Conservation (phyloP, 2,329 filamentous ascomycete species). For the Botryotinia calthae region DNA sequence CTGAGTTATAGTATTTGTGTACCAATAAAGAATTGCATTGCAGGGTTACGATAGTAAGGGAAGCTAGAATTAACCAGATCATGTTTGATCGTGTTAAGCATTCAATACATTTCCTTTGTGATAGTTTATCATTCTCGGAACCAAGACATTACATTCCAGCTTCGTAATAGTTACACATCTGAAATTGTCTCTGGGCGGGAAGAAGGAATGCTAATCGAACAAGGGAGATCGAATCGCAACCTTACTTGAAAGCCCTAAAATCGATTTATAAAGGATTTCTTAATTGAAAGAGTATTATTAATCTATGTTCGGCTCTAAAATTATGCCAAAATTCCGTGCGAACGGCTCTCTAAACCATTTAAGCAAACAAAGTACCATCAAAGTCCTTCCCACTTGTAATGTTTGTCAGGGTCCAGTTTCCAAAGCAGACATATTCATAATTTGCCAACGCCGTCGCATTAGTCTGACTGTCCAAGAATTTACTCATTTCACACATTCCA, state of each 20-base stretch:
- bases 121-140: neutral
- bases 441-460: conserved; percentile 20
- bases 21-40: neutral
- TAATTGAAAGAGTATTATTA: neutral
- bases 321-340: neutral
- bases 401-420: conserved; percentile 11
- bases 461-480: conserved; percentile 39
- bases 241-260: neutral
- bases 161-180: neutral
- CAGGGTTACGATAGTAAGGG: neutral
- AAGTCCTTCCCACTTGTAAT: conserved; percentile 16
- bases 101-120: neutral
- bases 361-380: conserved; percentile 18
- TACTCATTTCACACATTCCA: conserved; percentile 45
- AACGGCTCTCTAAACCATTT: neutral
- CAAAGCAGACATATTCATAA: conserved; percentile 22
- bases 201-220: neutral
- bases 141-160: neutral
- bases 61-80: neutral
- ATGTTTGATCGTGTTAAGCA: no score
- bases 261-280: neutral
- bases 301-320: neutral
- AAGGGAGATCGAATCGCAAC: neutral
- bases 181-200: neutral
- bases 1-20: neutral